Evolutionary conservation across 805 yeast genomes (phyloP), one percentile per base, ranked within the genome.

Genomic region (Starmerella khaoyaiensis): DNA sequence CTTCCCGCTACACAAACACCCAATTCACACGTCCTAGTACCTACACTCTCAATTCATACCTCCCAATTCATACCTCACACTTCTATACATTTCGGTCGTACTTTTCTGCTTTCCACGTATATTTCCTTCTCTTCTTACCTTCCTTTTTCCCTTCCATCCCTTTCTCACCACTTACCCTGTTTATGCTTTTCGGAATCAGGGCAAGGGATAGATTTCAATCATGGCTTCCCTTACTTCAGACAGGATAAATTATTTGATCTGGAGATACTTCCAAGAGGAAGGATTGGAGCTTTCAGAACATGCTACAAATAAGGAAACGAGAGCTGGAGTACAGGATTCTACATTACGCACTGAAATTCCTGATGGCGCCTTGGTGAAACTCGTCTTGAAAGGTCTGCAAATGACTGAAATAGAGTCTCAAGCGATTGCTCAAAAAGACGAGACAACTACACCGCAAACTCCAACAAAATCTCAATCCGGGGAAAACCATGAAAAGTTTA

Each of bases 251-350:
- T 87, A 87, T 55, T 68, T 90, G 49, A 72, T 87, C 37, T 90
- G 95, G 94, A 63, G 96, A 44, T 90, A 87, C 53, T 66, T 84
- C 26, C 94, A 83, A 53, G 97, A 90, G 56, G 51, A 55, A 36
- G 67, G 67, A 10, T 58, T 68, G 27, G 86, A 80, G 35, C 65
- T 81, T 16, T 66, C 90, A 2, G 84, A 94, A 0, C 73, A 69
- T 51, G 93, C 95, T 0, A 59, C 90, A 21, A 81, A 79, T 45
- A 77, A 79, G 47, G 86, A 80, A 47, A 64, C 87, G 1, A 61
- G 68, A 16, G 76, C 79, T 9, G 65, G 71, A 44, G 64, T 65
- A 16, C 68, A 71, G 42, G 94, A 74, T 31, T 4, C 33, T 3
- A 59, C 61, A 37, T 66, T 69, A 42, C 62, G 69, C 1, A 60